phyloP scores from a whole-genome alignment of 371 early-diverging fungal species.

The Nosema muscidifuracis region DNA sequence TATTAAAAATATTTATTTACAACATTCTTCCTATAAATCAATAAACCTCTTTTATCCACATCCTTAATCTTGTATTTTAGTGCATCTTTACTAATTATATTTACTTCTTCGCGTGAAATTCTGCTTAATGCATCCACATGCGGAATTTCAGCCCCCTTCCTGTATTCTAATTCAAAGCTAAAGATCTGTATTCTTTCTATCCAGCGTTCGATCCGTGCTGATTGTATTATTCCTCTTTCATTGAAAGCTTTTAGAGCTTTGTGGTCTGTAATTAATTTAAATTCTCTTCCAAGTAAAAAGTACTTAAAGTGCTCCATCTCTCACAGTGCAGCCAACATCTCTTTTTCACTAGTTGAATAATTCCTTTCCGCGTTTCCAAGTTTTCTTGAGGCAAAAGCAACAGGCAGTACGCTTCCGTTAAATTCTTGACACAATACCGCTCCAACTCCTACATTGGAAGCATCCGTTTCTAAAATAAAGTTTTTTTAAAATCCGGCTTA shows the following conservation, averaged over 20 bases:
- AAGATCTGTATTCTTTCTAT: conserved; percentile 13
- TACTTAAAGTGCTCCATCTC: conserved; percentile 40
- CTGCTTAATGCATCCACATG: not conserved
- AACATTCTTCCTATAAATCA: no score
- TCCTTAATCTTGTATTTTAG: no score
- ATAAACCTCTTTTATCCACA: no score
- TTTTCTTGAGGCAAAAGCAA: conserved; percentile 20
- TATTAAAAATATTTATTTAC: no score
- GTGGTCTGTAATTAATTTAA: conserved; percentile 50
- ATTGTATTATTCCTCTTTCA: conserved; percentile 15
- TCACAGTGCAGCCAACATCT: conserved; percentile 30
- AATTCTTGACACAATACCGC: conserved; percentile 38
- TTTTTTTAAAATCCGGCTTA: conserved; percentile 25
- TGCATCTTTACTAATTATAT: no score
- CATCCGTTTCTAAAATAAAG: conserved; percentile 48
- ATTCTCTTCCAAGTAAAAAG: conserved; percentile 34
- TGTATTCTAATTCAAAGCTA: conserved; percentile 38
- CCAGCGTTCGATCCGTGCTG: conserved; percentile 27
- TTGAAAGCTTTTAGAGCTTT: conserved; percentile 36
- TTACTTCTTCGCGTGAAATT: no score
- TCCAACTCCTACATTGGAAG: conserved; percentile 37
- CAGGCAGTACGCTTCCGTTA: conserved; percentile 6
- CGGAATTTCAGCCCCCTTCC: not conserved
- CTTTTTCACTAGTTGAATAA: conserved; percentile 42
- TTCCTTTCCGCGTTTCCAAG: conserved; percentile 30